Evolutionary conservation across 2,329 filamentous ascomycete genomes (phyloP), one percentile per base, ranked within the genome.

Genomic region (Hawksworthiomyces lignivorus): DNA sequence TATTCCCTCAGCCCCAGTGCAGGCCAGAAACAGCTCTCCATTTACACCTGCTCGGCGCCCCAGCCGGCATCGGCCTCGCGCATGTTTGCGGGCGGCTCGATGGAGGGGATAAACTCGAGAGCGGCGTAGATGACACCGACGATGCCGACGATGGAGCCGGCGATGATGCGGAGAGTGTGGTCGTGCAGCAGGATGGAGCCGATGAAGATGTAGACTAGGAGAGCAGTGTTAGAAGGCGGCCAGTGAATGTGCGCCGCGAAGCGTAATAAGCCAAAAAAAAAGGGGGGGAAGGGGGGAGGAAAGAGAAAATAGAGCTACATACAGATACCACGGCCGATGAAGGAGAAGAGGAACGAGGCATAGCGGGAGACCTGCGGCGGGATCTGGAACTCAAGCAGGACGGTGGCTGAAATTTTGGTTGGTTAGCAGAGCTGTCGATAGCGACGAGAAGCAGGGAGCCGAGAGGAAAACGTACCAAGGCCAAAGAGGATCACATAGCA

Each of bases 331-430:
- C 92, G 88, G 48, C 92, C 92, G 54, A 97, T 69, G 74, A 98
- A 97, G 44, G 87, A 94, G 73, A 97, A 97, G 65, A 97, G 82
- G 73, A 98, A 98, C 10, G 87, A 94, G 41, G 88, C 90, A 70
- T 97, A 95, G 67, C 87, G 83, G 45, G 88, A 84, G 41, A 95
- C 75, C 62, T 95, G 89, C 46, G 89, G 87, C 38, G 92, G 90
- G 54, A 96, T 90, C 65, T 95, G 84, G 70, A 97, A 94, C 67
- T 98, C 92, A 53, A 88, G 75, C 36, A 84, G 73, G 34, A 72
- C 83, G 50, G 86, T 82, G 52, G 76, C 80, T 84, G 48, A 41
- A n/a, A n/a, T n/a, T n/a, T n/a, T n/a, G 24, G 24, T 12, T 2
- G 24, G 24, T 26, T 26, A 26, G 24, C 46, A 29, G 39, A 37